phyloP scores from a whole-genome alignment of 2,329 filamentous ascomycete species.

The Neocucurbitaria cava region DNA sequence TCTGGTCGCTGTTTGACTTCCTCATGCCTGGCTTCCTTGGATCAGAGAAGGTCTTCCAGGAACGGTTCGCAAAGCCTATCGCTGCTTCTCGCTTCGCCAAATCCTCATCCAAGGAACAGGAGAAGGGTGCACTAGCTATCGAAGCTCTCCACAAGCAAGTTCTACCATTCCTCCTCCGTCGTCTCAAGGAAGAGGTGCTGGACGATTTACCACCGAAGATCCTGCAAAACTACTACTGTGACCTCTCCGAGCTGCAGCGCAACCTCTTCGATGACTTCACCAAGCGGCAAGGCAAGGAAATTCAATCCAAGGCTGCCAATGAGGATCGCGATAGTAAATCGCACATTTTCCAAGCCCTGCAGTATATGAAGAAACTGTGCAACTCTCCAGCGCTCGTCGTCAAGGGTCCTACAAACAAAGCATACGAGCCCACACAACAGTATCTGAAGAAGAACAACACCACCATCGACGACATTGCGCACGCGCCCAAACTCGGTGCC shows the following conservation, averaged over 20 bases:
- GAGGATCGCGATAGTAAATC: slow-evolving; percentile 90
- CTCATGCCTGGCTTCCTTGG: slow-evolving; percentile 98
- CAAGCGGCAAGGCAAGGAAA: slow-evolving; percentile 88
- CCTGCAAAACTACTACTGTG: slow-evolving; percentile 98
- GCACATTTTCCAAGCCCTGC: slow-evolving; percentile 97
- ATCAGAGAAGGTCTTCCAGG: slow-evolving; percentile 94
- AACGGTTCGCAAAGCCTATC: slow-evolving; percentile 93
- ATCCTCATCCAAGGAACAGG: slow-evolving; percentile 97
- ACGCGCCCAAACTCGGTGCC: slow-evolving; percentile 92
- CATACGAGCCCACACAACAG: slow-evolving; percentile 86
- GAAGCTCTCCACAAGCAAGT: slow-evolving; percentile 99
- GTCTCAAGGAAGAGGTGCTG: slow-evolving; percentile 95
- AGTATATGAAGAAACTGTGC: slow-evolving; percentile 99
- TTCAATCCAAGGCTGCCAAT: slow-evolving; percentile 81
- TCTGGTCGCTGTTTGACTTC: slow-evolving; percentile 99
- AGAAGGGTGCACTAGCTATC: slow-evolving; percentile 92
- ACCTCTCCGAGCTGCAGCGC: slow-evolving; percentile 91
- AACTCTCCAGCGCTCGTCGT: slow-evolving; percentile 96
- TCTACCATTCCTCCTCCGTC: slow-evolving; percentile 90
- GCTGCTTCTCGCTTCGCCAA: slow-evolving; percentile 94
- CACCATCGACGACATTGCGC: slow-evolving; percentile 80
- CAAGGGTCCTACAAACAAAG: slow-evolving; percentile 82
- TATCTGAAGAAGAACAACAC: slow-evolving; percentile 81
- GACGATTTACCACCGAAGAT: slow-evolving; percentile 98
- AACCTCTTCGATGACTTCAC: slow-evolving; percentile 97